A percentile compares a stretch with the other conserved stretches of the same genome.
Conservation (phyloP, 2,329 filamentous ascomycete genomes). For the Hymenoscyphus fraxineus region DNA sequence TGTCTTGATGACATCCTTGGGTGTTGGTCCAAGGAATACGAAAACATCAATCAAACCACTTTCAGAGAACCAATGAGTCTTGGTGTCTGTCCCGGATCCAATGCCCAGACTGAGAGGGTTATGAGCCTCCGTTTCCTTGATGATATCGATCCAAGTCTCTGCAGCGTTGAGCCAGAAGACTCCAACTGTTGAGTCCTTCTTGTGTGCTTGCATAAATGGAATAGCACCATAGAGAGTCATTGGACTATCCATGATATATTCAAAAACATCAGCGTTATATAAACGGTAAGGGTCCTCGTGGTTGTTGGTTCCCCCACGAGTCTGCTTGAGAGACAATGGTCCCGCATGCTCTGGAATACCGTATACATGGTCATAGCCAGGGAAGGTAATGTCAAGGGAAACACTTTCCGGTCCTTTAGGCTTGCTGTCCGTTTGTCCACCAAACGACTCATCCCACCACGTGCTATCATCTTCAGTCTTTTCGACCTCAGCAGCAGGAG, state of each 20-base stretch:
- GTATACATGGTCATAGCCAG: constrained; percentile 86
- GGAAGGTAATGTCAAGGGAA: constrained; percentile 85
- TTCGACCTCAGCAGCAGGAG: constrained; percentile 32
- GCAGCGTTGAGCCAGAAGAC: constrained; percentile 97
- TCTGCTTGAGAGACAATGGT: constrained; percentile 82
- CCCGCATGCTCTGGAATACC: constrained; percentile 93
- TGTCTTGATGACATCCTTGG: constrained; percentile 73
- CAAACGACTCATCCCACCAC: constrained; percentile 97
- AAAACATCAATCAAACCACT: constrained; percentile 87
- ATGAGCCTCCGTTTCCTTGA: constrained; percentile 68
- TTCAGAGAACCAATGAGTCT: constrained; percentile 97
- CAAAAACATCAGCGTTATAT: constrained; percentile 96
- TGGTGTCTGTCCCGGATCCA: constrained; percentile 66
- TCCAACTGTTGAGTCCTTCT: constrained; percentile 87
- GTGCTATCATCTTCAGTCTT: constrained; percentile 74
- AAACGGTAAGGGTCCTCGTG: constrained; percentile 87
- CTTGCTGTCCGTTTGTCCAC: constrained; percentile 91
- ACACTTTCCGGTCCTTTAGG: constrained; percentile 93
- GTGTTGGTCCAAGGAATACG: constrained; percentile 85
- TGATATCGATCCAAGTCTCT: constrained; percentile 95
- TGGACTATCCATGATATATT: constrained; percentile 93
- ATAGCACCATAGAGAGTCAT: constrained; percentile 99
- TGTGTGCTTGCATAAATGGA: constrained; percentile 96
- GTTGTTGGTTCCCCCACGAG: constrained; percentile 80
- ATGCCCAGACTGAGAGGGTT: constrained; percentile 77